Evolutionary conservation across 768 basidiomycete genomes (phyloP).

Genomic region (Mycena maculata): DNA sequence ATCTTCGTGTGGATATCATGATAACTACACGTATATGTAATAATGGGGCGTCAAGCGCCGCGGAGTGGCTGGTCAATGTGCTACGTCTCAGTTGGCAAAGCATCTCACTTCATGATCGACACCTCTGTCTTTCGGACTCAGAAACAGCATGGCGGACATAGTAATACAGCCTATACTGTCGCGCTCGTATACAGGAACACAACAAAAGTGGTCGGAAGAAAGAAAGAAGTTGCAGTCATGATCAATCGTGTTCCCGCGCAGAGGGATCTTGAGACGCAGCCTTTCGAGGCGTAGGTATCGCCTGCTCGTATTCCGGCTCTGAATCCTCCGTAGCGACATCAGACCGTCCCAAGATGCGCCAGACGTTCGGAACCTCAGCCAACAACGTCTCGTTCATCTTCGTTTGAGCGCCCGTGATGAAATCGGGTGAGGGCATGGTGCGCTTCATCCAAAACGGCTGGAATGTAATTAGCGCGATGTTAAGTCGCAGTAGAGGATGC

Average conservation of each 20-base stretch:
- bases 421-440: conserved; percentile 2
- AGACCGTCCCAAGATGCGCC: conserved; percentile 28
- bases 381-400: conserved; percentile 14
- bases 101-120: no score
- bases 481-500: not conserved
- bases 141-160: no score
- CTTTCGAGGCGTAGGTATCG: not conserved
- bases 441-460: conserved; percentile 18
- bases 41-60: no score
- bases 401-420: not conserved
- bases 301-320: not conserved
- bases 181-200: no score
- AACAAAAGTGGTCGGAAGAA: no score
- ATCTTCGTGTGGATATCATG: no score
- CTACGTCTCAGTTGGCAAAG: no score
- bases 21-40: no score
- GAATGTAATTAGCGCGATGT: not conserved
- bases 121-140: no score
- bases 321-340: conserved; percentile 19
- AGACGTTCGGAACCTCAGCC: conserved; percentile 22
- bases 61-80: no score
- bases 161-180: no score
- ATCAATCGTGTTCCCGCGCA: not conserved
- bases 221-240: not conserved
- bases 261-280: not conserved